Evolutionary conservation across 805 yeast genomes (phyloP).

Genomic region (Myxozyma melibiosi): DNA sequence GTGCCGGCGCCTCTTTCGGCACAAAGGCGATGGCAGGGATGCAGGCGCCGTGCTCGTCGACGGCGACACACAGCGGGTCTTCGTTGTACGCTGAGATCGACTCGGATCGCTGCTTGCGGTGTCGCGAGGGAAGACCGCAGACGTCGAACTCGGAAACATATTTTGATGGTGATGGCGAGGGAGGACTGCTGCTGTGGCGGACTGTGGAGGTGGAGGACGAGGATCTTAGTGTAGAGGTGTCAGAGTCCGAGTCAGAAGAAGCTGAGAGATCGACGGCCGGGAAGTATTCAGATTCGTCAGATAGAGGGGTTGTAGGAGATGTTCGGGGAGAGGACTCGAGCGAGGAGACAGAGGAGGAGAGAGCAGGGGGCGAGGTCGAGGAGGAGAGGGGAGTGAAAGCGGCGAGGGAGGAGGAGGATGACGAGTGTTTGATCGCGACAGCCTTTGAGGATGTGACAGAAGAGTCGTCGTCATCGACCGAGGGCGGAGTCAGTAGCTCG

Average conservation of each 20-base stretch:
- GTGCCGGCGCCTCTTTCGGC: conserved; percentile 10
- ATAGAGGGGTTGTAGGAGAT: conserved; percentile 19
- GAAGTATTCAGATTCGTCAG: conserved; percentile 22
- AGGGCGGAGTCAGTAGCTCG: conserved; percentile 28
- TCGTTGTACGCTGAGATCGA: conserved; percentile 21
- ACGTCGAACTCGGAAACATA: conserved; percentile 6
- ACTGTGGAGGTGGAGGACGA: conserved; percentile 13
- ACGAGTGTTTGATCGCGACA: not conserved
- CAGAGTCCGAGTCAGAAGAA: conserved; percentile 12
- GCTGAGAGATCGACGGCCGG: conserved; percentile 14
- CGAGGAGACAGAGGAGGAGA: conserved; percentile 20
- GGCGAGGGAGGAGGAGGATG: not conserved
- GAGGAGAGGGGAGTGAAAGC: conserved; percentile 14
- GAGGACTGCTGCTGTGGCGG: conserved; percentile 1
- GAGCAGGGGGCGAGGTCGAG: conserved; percentile 22
- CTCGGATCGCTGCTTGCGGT: conserved; percentile 29
- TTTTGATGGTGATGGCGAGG: not conserved
- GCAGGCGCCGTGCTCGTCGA: conserved; percentile 31
- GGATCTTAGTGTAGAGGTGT: conserved; percentile 11
- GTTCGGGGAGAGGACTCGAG: conserved; percentile 22
- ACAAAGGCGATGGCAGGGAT: conserved; percentile 30
- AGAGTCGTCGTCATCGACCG: conserved; percentile 22
- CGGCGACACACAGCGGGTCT: conserved; percentile 33
- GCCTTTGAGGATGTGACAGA: not conserved
- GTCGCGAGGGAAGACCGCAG: conserved; percentile 18